Evolutionary conservation across 2,329 filamentous ascomycete genomes (phyloP), one percentile per base, ranked within the genome.

Genomic region (Elsinoe ampelina): DNA sequence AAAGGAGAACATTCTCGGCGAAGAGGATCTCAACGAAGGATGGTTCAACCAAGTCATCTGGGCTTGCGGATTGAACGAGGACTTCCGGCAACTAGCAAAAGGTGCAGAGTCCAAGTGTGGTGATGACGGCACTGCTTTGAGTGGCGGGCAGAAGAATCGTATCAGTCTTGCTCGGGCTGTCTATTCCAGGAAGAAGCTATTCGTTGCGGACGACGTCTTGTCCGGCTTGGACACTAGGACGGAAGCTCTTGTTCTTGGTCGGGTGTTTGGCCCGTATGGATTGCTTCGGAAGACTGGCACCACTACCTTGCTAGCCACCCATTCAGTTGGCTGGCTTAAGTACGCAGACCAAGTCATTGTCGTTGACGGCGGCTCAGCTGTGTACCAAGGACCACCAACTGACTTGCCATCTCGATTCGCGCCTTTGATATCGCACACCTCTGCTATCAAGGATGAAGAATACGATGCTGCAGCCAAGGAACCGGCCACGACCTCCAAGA

Each of bases 161-260:
- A 79, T 93, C 32, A 88, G 86, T 0, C 82, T 95, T 62, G 89
- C 88, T 1, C 77, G 89, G 47, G 87, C 88, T 0, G 75, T 93
- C 15, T 93, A 93, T 68, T 91, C 87, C 1, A 78, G 87, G 12
- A 87, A 86, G 1, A 84, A 85, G 0, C 84, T 90, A 60, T 73
- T 95, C 4, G 74, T 93, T 15, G 76, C 93, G 64, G 89, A 95
- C 67, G 89, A 95, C 65, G 87, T 92, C 39, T 91, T 95, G 68
- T 65, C 74, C 55, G 84, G 88, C 8, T 82, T 93, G 7, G 89
- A 95, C 68, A 85, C 68, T 1, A 64, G 70, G 3, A 81, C 78
- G 0, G 68, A 73, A 10, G 62, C 69, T 5, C 60, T 66, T 1
- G 67, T 80, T 3, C 75, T 79, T 36, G 62, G 70, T 8, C 67